Conservation (phyloP, 225 moss, liverwort and hornwort species). For the Lunularia cruciata region DNA sequence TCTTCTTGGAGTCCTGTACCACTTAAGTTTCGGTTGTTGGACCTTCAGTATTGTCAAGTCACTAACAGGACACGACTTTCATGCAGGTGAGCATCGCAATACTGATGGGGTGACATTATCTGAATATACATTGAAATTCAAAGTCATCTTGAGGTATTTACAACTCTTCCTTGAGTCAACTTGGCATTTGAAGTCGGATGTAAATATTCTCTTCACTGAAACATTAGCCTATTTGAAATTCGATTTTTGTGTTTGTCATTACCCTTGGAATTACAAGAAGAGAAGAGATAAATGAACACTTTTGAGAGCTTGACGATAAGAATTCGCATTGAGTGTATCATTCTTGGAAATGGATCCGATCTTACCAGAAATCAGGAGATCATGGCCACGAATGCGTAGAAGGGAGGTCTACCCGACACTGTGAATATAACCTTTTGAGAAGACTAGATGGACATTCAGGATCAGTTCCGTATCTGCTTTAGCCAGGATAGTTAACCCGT, state of each 20-base stretch:
- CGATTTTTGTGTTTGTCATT: too few relatives aligned
- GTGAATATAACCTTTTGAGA: conserved; percentile 3
- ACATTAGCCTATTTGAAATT: too few relatives aligned
- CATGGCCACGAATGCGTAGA: not conserved
- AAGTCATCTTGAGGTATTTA: not conserved
- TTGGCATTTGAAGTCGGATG: too few relatives aligned
- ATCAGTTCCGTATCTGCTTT: not conserved
- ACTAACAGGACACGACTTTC: not conserved
- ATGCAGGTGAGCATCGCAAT: not conserved
- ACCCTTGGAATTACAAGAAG: too few relatives aligned
- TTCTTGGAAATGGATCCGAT: too few relatives aligned
- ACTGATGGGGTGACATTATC: not conserved
- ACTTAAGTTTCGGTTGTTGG: not conserved
- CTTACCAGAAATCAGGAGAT: conserved; percentile 3
- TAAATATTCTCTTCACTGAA: too few relatives aligned
- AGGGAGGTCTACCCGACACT: not conserved
- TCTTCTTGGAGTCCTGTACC: not conserved
- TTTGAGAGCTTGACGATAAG: not conserved
- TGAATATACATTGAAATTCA: not conserved
- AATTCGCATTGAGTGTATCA: not conserved
- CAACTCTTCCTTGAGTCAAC: too few relatives aligned
- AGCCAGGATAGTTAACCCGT: not conserved
- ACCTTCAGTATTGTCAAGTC: not conserved
- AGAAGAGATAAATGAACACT: not conserved
- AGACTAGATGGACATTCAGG: not conserved